Conservation (phyloP, 73 alveolate species). For the Paraurostyla sp. region DNA sequence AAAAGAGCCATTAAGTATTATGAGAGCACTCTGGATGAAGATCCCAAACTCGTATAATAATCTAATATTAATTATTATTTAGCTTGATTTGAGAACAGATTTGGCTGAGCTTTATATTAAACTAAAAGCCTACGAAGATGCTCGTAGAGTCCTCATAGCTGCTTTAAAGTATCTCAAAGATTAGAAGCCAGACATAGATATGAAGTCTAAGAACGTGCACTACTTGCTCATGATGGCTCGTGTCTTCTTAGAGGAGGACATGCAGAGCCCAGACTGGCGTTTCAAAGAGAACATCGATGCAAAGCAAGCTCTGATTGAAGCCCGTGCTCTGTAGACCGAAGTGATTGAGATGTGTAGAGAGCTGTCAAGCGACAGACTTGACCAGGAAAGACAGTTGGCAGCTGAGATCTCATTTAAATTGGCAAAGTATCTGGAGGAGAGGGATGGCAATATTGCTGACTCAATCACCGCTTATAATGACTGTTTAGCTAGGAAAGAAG, state of each 20-base stretch:
- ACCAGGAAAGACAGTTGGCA: slow-evolving; percentile 76
- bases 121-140: slow-evolving; percentile 84
- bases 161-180: slow-evolving; percentile 75
- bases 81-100: slow-evolving; percentile 84
- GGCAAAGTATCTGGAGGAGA: slow-evolving; percentile 84
- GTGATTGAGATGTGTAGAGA: slow-evolving; percentile 77
- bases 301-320: slow-evolving; percentile 73
- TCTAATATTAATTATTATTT: background rate
- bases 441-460: slow-evolving; percentile 81
- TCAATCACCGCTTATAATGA: slow-evolving; percentile 71
- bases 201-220: slow-evolving; percentile 71
- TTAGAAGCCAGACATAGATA: slow-evolving; percentile 66
- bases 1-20: slow-evolving; percentile 95
- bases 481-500: slow-evolving; percentile 68
- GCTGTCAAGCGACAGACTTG: slow-evolving; percentile 69
- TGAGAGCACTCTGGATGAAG: slow-evolving; percentile 81
- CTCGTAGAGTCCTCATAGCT: slow-evolving; percentile 81
- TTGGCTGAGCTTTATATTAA: slow-evolving; percentile 84
- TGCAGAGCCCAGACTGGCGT: slow-evolving; percentile 73
- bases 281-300: slow-evolving; percentile 77
- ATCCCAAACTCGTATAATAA: slow-evolving; percentile 68
- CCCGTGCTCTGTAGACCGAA: slow-evolving; percentile 65
- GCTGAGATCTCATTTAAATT: slow-evolving; percentile 88
- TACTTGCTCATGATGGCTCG: slow-evolving; percentile 75
- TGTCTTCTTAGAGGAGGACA: slow-evolving; percentile 78